These are phyloP conservation scores for Marasmius tenuissimus DNA, from an alignment of 1,284 basidiomycete species.

Conservation along the genomic window DNA sequence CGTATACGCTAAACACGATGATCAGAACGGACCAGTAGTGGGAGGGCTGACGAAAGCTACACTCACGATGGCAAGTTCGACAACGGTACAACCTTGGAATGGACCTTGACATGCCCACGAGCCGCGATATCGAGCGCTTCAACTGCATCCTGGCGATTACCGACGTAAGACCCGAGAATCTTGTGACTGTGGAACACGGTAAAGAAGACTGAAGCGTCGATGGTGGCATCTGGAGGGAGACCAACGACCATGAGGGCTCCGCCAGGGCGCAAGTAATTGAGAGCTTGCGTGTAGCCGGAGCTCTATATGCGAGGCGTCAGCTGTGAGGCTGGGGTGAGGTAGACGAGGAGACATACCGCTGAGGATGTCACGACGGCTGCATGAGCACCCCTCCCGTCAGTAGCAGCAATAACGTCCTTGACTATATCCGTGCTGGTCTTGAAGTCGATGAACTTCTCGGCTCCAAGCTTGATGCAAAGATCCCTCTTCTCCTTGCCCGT, in stretches of 20 bases:
- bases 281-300: constrained; percentile 68
- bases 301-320: constrained; percentile 26
- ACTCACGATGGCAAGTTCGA: constrained; percentile 54
- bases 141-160: constrained; percentile 69
- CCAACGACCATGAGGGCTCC: constrained; percentile 78
- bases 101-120: constrained; percentile 63
- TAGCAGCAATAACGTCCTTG: constrained; percentile 59
- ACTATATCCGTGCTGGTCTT: constrained; percentile 61
- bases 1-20: constrained; percentile 42
- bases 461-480: constrained; percentile 70
- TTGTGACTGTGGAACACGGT: constrained; percentile 70
- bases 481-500: constrained; percentile 76
- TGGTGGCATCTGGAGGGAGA: constrained; percentile 58
- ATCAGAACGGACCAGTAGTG: not conserved
- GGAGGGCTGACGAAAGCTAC: not conserved
- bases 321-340: not conserved
- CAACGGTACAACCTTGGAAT: constrained; percentile 50
- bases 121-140: constrained; percentile 77
- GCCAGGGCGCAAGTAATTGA: constrained; percentile 65
- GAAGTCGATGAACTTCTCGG: constrained; percentile 83
- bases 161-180: constrained; percentile 78
- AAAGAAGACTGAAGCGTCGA: constrained; percentile 75
- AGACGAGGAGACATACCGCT: constrained; percentile 26
- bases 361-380: constrained; percentile 71
- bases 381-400: constrained; percentile 76